phyloP scores from a whole-genome alignment of 2,329 filamentous ascomycete species.

The Tolypocladium pustulatum region DNA sequence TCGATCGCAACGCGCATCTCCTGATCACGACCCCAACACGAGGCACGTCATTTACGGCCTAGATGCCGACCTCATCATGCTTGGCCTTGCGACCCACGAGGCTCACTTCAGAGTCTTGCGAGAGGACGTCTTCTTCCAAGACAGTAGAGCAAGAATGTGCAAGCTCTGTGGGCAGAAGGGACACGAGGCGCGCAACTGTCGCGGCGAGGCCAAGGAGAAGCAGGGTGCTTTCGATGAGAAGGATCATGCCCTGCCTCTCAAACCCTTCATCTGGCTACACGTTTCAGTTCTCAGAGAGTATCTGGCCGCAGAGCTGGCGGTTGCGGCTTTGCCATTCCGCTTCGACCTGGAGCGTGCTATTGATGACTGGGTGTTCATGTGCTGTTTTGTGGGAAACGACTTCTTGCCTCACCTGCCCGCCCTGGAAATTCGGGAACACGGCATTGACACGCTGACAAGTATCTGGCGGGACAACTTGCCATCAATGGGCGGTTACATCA shows the following conservation, averaged over 20 bases:
- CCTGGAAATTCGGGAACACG: conserved; percentile 91
- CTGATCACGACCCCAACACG: conserved; percentile 91
- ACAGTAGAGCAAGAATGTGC: conserved; percentile 73
- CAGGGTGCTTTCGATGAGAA: conserved; percentile 75
- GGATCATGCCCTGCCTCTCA: conserved; percentile 56
- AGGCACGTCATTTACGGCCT: conserved; percentile 96
- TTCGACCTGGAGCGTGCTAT: conserved; percentile 91
- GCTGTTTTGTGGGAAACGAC: conserved; percentile 97
- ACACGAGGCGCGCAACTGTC: conserved; percentile 80
- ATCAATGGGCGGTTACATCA: conserved; percentile 88
- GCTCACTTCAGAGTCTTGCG: conserved; percentile 92
- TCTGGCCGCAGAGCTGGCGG: conserved; percentile 76
- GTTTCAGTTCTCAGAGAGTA: conserved; percentile 89
- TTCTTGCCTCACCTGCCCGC: conserved; percentile 97
- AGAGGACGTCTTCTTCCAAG: conserved; percentile 93
- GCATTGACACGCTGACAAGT: conserved; percentile 91
- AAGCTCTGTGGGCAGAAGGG: conserved; percentile 85
- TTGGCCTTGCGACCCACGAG: conserved; percentile 93
- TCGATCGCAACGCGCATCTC: conserved; percentile 80
- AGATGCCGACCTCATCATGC: conserved; percentile 97
- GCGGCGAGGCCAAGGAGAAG: conserved; percentile 67
- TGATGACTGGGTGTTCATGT: conserved; percentile 99
- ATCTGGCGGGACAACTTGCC: conserved; percentile 94
- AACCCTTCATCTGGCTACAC: conserved; percentile 98
- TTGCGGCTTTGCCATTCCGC: conserved; percentile 71